Percentiles rank a stretch among this genome's conserved stretches.
phyloP scores from a whole-genome alignment of 768 basidiomycete species.

The Neoboletus brunneissimus region DNA sequence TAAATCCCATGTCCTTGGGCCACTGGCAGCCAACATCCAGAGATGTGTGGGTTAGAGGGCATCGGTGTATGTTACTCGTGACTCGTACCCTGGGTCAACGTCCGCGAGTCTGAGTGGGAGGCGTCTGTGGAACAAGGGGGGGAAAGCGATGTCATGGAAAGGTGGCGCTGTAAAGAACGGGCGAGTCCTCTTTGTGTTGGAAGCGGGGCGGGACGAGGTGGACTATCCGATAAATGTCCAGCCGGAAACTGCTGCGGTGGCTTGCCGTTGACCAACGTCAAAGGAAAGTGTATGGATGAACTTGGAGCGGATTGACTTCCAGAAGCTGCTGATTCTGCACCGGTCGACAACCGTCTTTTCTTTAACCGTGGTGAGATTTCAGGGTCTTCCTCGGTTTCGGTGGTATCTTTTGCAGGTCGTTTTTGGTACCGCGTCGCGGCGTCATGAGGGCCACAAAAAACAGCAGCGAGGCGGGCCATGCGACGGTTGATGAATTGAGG shows the following conservation, averaged over 20 bases:
- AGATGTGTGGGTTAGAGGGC: neutral
- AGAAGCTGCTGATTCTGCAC: neutral
- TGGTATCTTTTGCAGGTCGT: conserved; percentile 14
- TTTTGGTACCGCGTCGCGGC: conserved; percentile 20
- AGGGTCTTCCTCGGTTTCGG: conserved; percentile 7
- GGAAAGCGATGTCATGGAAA: conserved; percentile 25
- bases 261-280: conserved; percentile 28
- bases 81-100: conserved; percentile 16
- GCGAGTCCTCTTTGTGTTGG: conserved; percentile 12
- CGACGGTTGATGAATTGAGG: conserved; percentile 26
- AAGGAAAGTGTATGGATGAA: conserved; percentile 9
- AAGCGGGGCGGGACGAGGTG: neutral
- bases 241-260: conserved; percentile 32
- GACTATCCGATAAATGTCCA: conserved; percentile 15
- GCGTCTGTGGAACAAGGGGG: conserved; percentile 9
- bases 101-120: conserved; percentile 22
- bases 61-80: conserved; percentile 5
- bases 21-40: neutral
- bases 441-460: conserved; percentile 9
- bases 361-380: conserved; percentile 24
- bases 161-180: conserved; percentile 28
- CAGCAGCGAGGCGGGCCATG: conserved; percentile 17
- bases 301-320: conserved; percentile 5
- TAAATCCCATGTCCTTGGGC: neutral
- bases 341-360: conserved; percentile 24